Base-by-base conservation (phyloP, 2,329 filamentous ascomycete species). In the Fusarium abutilonis region DNA sequence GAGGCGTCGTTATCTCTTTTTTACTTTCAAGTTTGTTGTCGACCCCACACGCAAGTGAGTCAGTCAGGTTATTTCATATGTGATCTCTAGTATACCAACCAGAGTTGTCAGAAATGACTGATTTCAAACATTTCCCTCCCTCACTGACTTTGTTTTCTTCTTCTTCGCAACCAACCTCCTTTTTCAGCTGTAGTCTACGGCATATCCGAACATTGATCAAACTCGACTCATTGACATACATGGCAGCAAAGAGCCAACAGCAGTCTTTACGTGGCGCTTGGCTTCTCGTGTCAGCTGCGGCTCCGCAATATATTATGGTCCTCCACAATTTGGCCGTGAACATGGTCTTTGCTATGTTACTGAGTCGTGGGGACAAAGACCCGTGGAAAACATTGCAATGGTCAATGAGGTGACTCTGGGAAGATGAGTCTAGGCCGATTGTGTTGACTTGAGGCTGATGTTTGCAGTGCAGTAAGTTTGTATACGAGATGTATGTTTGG, bases 1-100 rank as follows among this genome's bases (percentile, higher is more conserved):
- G 59, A 66, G 60, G 67, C 67, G 67, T 64, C 62, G 59, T 63
- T 66, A 57, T 64, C 67, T 69, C 64, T 56, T 56, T 46, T 55
- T 55, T 51, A n/a, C 34, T 32, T 56, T 45, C n/a, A 10, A 17
- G 26, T 48, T 29, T 29, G n/a, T 7, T 23, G 28, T 38, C 38
- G 14, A n/a, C 52, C 47, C 44, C 56, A 21, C 55, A 46, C 28
- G 44, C 52, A 29, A 49, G 54, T 42, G 61, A 63, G 41, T n/a
- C 6, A 29, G 28, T 46, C 36, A n/a, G n/a, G n/a, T n/a, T n/a
- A n/a, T n/a, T n/a, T n/a, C n/a, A n/a, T n/a, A 26, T 26, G 23
- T 26, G 36, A 43, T 48, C 29, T 60, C 26, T 44, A 10, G 39
- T 36, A 21, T 36, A n/a, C n/a, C n/a, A 40, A 47, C 10, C 14